These are phyloP conservation scores for Monoraphidium neglectum DNA, from an alignment of 139 green algal genomes.

Conservation along the genomic window DNA sequence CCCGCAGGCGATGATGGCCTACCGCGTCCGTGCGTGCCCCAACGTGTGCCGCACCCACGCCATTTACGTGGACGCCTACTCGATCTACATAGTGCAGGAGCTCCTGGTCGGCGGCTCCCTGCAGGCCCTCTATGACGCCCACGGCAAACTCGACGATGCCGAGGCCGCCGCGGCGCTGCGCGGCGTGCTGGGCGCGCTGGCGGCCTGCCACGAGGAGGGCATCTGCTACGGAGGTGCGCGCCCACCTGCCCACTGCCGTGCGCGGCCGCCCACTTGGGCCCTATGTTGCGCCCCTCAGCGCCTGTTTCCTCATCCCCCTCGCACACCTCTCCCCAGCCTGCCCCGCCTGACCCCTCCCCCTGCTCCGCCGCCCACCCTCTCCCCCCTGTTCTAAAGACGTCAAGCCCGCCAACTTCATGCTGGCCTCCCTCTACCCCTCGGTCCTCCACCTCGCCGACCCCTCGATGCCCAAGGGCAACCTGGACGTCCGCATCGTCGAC, in stretches of 20 bases:
- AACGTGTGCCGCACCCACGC: conserved; percentile 30
- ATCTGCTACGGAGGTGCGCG: conserved; percentile 37
- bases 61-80: conserved; percentile 30
- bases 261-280: too few species aligned
- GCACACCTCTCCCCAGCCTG: too few species aligned
- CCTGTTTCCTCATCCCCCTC: too few species aligned
- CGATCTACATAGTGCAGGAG: conserved; percentile 49
- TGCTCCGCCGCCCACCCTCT: too few species aligned
- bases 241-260: too few species aligned
- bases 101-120: conserved; percentile 40
- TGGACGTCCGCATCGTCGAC: conserved; percentile 8
- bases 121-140: conserved; percentile 14
- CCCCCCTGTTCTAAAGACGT: conserved; percentile 37
- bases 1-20: not conserved
- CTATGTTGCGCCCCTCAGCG: too few species aligned
- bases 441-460: conserved; percentile 12
- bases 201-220: conserved; percentile 48
- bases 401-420: conserved; percentile 74
- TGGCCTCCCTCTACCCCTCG: conserved; percentile 31
- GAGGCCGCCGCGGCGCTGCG: conserved; percentile 48
- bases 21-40: not conserved
- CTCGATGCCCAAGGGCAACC: conserved; percentile 17
- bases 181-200: conserved; percentile 53
- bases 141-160: conserved; percentile 41
- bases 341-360: too few species aligned